Evolutionary conservation across 2,329 filamentous ascomycete genomes (phyloP).

Genomic region (Neofusicoccum umdonicola): DNA sequence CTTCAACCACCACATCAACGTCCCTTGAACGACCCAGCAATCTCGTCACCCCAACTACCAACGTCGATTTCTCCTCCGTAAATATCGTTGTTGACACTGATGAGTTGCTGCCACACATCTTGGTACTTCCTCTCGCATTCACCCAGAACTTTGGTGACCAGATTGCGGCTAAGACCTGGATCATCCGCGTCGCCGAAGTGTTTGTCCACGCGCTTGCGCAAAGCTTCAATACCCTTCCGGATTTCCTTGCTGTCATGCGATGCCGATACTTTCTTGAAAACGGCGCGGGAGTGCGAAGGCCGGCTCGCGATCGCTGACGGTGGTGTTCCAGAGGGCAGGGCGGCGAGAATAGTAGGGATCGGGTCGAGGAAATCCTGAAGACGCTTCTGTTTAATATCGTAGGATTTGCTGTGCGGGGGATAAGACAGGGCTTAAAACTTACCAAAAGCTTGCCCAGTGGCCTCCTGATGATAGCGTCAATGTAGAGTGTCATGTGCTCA

Average conservation of each 20-base stretch:
- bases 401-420: not conserved
- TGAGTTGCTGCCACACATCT: conserved; percentile 50
- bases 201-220: conserved; percentile 92
- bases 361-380: conserved; percentile 79
- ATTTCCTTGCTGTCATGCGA: conserved; percentile 82
- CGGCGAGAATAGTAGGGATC: conserved; percentile 69
- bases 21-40: conserved; percentile 14
- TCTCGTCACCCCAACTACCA: conserved; percentile 21
- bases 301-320: conserved; percentile 68
- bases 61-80: conserved; percentile 48
- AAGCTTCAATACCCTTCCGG: conserved; percentile 81
- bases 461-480: conserved; percentile 81
- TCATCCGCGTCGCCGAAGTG: conserved; percentile 92
- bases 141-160: conserved; percentile 60
- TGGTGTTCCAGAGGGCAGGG: conserved; percentile 44
- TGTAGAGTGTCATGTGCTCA: conserved; percentile 85
- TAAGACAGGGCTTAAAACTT: conserved; percentile 23
- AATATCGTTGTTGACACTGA: conserved; percentile 41
- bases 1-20: not conserved
- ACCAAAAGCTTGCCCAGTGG: conserved; percentile 81
- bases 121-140: conserved; percentile 60
- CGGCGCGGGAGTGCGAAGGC: conserved; percentile 75
- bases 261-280: conserved; percentile 82
- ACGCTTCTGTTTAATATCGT: conserved; percentile 19
- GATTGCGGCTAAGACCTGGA: conserved; percentile 58